A percentile compares a stretch with the other conserved stretches of the same genome.
These are phyloP conservation scores for Chaetomium fimeti DNA, from an alignment of 495 filamentous ascomycete genomes.

Conservation along the genomic window DNA sequence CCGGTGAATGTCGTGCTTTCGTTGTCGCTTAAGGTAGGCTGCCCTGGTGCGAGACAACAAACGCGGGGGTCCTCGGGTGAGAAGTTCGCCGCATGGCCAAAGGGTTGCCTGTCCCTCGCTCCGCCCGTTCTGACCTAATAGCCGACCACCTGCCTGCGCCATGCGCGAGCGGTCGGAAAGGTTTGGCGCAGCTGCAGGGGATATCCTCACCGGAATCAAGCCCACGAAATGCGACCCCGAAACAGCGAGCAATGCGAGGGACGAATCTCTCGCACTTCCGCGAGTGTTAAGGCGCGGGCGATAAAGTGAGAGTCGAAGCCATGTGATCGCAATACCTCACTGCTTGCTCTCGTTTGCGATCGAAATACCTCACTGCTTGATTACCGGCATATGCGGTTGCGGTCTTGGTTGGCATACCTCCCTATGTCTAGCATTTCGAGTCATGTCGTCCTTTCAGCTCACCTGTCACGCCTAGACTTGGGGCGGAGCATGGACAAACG, in stretches of 20 bases:
- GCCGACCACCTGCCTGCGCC: too few relatives aligned
- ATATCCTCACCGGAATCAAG: not conserved
- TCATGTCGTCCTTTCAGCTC: too few relatives aligned
- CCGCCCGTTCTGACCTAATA: not conserved
- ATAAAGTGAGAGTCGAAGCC: too few relatives aligned
- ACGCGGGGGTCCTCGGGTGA: not conserved
- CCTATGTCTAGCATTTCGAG: too few relatives aligned
- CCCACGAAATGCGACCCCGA: not conserved
- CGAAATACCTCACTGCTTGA: too few relatives aligned
- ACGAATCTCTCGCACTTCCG: not conserved
- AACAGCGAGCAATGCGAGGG: not conserved
- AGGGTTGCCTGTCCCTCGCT: not conserved
- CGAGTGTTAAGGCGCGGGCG: not conserved
- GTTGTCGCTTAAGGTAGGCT: not conserved
- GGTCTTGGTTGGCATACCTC: too few relatives aligned
- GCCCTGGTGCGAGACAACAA: not conserved
- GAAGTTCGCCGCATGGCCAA: not conserved
- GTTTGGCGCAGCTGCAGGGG: not conserved
- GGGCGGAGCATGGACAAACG: too few relatives aligned
- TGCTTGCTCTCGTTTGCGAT: too few relatives aligned
- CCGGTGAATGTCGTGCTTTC: too few relatives aligned
- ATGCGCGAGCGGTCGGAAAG: not conserved
- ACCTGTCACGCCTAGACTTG: too few relatives aligned
- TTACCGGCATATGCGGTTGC: too few relatives aligned
- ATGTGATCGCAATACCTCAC: too few relatives aligned